These are phyloP conservation scores for Phylloporus gajari DNA, from an alignment of 1,284 basidiomycete genomes.

Conservation along the genomic window DNA sequence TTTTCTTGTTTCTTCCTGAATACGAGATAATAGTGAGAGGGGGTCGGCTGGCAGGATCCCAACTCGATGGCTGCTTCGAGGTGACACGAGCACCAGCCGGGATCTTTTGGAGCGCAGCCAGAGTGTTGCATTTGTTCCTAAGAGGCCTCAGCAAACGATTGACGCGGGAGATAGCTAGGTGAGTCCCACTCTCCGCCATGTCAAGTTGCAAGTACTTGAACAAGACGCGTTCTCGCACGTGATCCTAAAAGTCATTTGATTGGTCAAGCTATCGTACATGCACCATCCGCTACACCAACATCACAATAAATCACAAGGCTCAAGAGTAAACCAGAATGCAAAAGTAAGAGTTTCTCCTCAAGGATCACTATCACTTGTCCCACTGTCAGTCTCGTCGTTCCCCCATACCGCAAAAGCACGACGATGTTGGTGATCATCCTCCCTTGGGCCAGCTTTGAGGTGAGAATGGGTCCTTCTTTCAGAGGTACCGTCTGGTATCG, in stretches of 20 bases:
- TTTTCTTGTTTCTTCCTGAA: slow-evolving; percentile 48
- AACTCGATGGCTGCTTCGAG: slow-evolving; percentile 29
- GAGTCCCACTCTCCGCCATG: slow-evolving; percentile 26
- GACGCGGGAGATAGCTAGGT: slow-evolving; percentile 57
- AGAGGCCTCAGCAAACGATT: slow-evolving; percentile 65
- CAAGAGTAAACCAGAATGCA: slow-evolving; percentile 12
- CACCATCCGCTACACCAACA: not conserved
- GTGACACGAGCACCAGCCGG: slow-evolving; percentile 20
- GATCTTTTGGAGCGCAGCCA: slow-evolving; percentile 43
- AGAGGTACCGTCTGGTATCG: slow-evolving; percentile 53
- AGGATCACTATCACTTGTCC: slow-evolving; percentile 75
- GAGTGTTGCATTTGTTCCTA: slow-evolving; percentile 59
- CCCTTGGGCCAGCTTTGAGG: slow-evolving; percentile 49
- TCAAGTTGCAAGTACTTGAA: slow-evolving; percentile 1
- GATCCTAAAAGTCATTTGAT: slow-evolving; percentile 14
- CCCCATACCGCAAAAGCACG: slow-evolving; percentile 85
- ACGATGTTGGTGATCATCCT: slow-evolving; percentile 55
- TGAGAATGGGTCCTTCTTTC: slow-evolving; percentile 49
- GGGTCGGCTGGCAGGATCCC: slow-evolving; percentile 39
- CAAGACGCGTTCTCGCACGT: slow-evolving; percentile 30
- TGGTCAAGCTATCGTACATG: not conserved
- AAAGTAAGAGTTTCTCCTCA: slow-evolving; percentile 19
- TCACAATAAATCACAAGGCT: not conserved
- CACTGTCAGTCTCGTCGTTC: slow-evolving; percentile 88
- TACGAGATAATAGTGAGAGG: slow-evolving; percentile 54